Evolutionary conservation across 495 filamentous ascomycete genomes (phyloP).

Genomic region (Monascus purpureus): DNA sequence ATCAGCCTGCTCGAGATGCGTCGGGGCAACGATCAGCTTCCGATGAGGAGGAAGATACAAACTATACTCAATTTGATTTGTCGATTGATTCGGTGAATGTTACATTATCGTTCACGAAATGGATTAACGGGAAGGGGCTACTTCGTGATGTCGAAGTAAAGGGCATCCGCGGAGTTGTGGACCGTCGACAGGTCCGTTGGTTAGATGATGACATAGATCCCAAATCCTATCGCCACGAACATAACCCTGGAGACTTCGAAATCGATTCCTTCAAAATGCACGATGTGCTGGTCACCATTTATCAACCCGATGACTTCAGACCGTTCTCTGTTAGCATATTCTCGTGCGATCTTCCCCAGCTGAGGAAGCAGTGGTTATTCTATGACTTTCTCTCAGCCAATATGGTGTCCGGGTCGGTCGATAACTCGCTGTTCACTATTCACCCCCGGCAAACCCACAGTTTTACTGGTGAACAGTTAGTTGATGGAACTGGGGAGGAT

Average conservation of each 20-base stretch:
- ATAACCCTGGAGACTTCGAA: slow-evolving; percentile 88
- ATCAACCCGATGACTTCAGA: slow-evolving; percentile 80
- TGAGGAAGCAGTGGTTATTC: slow-evolving; percentile 92
- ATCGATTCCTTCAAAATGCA: slow-evolving; percentile 92
- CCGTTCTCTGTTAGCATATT: slow-evolving; percentile 92
- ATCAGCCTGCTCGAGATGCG: slow-evolving; percentile 8
- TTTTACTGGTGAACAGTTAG: slow-evolving; percentile 42
- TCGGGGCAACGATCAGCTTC: slow-evolving; percentile 6
- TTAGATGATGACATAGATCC: slow-evolving; percentile 61
- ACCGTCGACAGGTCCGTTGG: slow-evolving; percentile 70
- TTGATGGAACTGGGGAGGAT: slow-evolving; percentile 35
- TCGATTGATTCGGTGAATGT: slow-evolving; percentile 94
- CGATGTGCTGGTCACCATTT: slow-evolving; percentile 80
- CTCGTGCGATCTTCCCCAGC: slow-evolving; percentile 81
- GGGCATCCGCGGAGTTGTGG: slow-evolving; percentile 90
- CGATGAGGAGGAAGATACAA: slow-evolving; percentile 67
- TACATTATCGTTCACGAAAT: slow-evolving; percentile 91
- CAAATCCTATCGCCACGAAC: slow-evolving; percentile 72
- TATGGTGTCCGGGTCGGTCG: slow-evolving; percentile 89
- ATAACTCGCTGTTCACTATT: slow-evolving; percentile 92
- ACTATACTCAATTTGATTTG: slow-evolving; percentile 94
- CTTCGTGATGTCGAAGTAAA: slow-evolving; percentile 86
- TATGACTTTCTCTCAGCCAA: slow-evolving; percentile 95
- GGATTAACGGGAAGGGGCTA: slow-evolving; percentile 93
- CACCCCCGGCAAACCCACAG: slow-evolving; percentile 83